phyloP scores from a whole-genome alignment of 805 yeast genomes.

The Saturnispora saitoi region DNA sequence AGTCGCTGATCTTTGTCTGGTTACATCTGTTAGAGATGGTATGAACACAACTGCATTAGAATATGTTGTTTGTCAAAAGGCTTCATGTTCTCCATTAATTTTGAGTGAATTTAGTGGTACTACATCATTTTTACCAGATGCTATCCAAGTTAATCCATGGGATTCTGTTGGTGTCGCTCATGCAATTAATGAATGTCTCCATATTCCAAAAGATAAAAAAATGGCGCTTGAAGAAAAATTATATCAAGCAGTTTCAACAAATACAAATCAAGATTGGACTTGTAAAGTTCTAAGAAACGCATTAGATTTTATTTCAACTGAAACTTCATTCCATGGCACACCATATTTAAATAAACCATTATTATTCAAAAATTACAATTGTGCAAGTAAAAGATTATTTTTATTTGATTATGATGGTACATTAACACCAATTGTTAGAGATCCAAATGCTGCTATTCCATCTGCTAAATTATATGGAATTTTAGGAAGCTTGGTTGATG shows the following conservation, averaged over 20 bases:
- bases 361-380: conserved; percentile 48
- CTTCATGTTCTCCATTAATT: conserved; percentile 66
- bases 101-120: conserved; percentile 93
- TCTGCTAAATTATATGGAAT: conserved; percentile 58
- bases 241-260: conserved; percentile 53
- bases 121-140: conserved; percentile 58
- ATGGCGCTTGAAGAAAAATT: conserved; percentile 41
- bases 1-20: conserved; percentile 82
- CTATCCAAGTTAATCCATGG: conserved; percentile 92
- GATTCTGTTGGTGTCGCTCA: conserved; percentile 90
- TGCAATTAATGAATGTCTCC: conserved; percentile 62
- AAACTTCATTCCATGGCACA: conserved; percentile 44
- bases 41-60: conserved; percentile 94
- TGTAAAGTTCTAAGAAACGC: conserved; percentile 44
- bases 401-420: conserved; percentile 97
- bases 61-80: conserved; percentile 79
- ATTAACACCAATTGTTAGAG: conserved; percentile 88
- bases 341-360: conserved; percentile 76
- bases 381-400: conserved; percentile 63
- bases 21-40: conserved; percentile 90
- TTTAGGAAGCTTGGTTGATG: conserved; percentile 52
- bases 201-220: conserved; percentile 42
- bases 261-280: conserved; percentile 80
- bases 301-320: conserved; percentile 26
- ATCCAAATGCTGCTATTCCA: conserved; percentile 98